These are phyloP conservation scores for Fusarium beomiforme DNA, from an alignment of 2,329 filamentous ascomycete genomes.

Conservation along the genomic window DNA sequence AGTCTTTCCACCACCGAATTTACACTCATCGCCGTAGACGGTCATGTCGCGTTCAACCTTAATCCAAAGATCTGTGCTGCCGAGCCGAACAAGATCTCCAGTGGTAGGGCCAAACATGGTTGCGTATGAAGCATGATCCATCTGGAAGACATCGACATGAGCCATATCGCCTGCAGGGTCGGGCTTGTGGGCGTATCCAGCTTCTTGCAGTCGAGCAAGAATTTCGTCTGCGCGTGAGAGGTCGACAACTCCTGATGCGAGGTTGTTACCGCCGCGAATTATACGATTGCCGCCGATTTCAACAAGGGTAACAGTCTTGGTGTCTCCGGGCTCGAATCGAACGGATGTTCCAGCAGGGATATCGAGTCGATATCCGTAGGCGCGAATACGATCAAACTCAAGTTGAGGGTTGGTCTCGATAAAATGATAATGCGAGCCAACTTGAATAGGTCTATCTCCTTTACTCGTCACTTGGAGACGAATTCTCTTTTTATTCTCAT, in stretches of 20 bases:
- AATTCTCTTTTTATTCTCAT: slow-evolving; percentile 78
- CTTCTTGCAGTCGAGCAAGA: slow-evolving; percentile 70
- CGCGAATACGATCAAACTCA: slow-evolving; percentile 83
- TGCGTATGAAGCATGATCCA: slow-evolving; percentile 82
- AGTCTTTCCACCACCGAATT: slow-evolving; percentile 95
- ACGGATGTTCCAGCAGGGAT: slow-evolving; percentile 92
- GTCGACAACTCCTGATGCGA: slow-evolving; percentile 80
- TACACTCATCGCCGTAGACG: slow-evolving; percentile 89
- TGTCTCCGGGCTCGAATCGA: slow-evolving; percentile 93
- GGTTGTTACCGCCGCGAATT: slow-evolving; percentile 84
- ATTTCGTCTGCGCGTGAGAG: slow-evolving; percentile 71
- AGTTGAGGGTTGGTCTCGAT: slow-evolving; percentile 93
- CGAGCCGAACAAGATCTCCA: slow-evolving; percentile 84
- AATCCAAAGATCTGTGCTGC: slow-evolving; percentile 88
- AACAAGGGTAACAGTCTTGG: slow-evolving; percentile 88
- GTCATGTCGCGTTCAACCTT: slow-evolving; percentile 88
- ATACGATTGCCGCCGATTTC: slow-evolving; percentile 84
- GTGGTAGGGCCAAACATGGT: slow-evolving; percentile 94
- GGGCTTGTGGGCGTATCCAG: slow-evolving; percentile 80
- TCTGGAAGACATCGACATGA: slow-evolving; percentile 69
- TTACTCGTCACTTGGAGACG: slow-evolving; percentile 82
- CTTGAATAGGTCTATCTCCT: slow-evolving; percentile 90
- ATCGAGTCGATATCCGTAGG: slow-evolving; percentile 88
- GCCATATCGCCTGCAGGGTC: slow-evolving; percentile 67
- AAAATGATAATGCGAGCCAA: slow-evolving; percentile 96